Conservation (phyloP, 2,329 filamentous ascomycete genomes). For the Whalleya microplaca region DNA sequence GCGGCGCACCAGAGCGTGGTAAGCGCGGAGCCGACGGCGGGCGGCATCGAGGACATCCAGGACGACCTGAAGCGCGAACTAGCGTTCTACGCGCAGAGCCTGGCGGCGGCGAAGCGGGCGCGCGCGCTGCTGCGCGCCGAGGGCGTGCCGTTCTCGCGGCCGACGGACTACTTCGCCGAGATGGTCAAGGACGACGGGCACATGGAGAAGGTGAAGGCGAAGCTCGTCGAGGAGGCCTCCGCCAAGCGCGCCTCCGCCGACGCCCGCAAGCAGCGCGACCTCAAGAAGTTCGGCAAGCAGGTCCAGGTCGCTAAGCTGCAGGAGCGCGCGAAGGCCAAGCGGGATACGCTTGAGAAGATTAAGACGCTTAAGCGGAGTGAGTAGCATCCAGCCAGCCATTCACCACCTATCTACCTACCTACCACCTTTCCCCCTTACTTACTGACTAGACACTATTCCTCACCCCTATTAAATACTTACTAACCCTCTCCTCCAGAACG, state of each 20-base stretch:
- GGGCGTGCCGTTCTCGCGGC: constrained; percentile 82
- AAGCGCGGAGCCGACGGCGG: constrained; percentile 65
- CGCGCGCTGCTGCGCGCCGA: constrained; percentile 79
- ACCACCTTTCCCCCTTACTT: not conserved
- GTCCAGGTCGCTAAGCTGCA: constrained; percentile 96
- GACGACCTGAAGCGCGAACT: constrained; percentile 93
- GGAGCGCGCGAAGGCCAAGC: constrained; percentile 90
- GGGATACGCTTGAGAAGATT: constrained; percentile 93
- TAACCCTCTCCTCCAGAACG: constrained; percentile 67
- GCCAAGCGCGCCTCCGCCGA: constrained; percentile 91
- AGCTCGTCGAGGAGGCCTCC: constrained; percentile 89
- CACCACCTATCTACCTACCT: not conserved
- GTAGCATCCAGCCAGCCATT: constrained; percentile 40
- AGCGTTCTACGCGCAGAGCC: constrained; percentile 88
- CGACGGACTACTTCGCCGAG: constrained; percentile 95
- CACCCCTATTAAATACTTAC: constrained; percentile 27
- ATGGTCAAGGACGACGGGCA: constrained; percentile 99
- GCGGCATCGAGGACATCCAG: constrained; percentile 77
- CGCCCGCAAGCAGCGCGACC: constrained; percentile 86
- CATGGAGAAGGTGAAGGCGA: constrained; percentile 95
- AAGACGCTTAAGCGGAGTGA: constrained; percentile 92
- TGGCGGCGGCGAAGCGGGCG: constrained; percentile 75
- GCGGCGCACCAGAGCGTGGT: constrained; percentile 80
- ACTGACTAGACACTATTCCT: not conserved
- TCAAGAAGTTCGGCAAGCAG: constrained; percentile 99